Evolutionary conservation across 169 alveolate species (phyloP).

Genomic region (Eimeria necatrix): DNA sequence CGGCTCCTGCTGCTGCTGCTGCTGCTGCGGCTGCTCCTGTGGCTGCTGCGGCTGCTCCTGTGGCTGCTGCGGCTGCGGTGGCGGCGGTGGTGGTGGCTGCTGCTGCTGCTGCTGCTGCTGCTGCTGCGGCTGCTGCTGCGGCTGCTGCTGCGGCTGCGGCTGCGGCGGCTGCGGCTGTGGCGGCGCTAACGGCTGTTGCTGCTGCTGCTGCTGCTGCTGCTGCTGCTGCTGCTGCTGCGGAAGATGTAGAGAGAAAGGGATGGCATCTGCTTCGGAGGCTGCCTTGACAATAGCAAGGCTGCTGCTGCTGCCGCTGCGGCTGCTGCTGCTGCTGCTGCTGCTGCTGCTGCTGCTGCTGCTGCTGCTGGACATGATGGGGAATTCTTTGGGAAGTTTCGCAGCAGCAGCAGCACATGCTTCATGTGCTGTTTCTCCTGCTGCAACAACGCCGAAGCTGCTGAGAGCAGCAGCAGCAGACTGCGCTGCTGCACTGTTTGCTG

Average conservation of each 20-base stretch:
- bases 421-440: not conserved
- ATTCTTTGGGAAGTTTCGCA: not conserved
- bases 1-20: too few relatives aligned
- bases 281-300: not conserved
- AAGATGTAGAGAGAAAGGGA: not conserved
- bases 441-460: not conserved
- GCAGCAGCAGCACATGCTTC: not conserved
- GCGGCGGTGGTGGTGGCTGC: too few relatives aligned
- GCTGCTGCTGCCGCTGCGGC: not conserved
- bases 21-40: too few relatives aligned
- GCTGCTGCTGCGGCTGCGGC: not conserved
- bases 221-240: not conserved
- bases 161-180: too few relatives aligned
- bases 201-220: not conserved
- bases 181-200: not conserved
- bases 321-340: too few relatives aligned
- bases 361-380: not conserved
- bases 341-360: too few relatives aligned
- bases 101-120: not conserved
- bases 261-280: not conserved
- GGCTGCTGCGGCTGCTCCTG: too few relatives aligned
- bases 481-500: not conserved
- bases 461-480: not conserved
- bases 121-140: not conserved
- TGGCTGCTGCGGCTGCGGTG: too few relatives aligned